These are phyloP conservation scores for Sporodiniella umbellata DNA, from an alignment of 371 early-diverging fungal species.

Conservation along the genomic window DNA sequence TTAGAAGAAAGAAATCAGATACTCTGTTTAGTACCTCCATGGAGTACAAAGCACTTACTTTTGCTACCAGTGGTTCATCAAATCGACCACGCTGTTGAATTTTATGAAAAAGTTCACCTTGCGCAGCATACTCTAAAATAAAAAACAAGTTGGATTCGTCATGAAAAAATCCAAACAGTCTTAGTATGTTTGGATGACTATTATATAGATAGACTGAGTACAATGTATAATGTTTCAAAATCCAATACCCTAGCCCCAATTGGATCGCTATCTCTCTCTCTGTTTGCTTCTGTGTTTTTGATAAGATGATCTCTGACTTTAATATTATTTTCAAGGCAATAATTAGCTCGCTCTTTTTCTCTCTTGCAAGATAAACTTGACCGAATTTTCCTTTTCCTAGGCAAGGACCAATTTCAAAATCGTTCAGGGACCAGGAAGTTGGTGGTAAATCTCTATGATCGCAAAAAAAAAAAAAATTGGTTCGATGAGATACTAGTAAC, in stretches of 20 bases:
- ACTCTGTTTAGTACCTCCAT: no score
- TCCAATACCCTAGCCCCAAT: slow-evolving; percentile 83
- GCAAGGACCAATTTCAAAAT: slow-evolving; percentile 95
- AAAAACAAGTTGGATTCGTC: slow-evolving; percentile 91
- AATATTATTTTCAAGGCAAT: slow-evolving; percentile 95
- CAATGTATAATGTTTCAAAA: no score
- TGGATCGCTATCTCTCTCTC: slow-evolving; percentile 98
- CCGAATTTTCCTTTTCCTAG: slow-evolving; percentile 99
- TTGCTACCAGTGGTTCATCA: slow-evolving; percentile 76
- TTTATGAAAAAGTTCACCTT: slow-evolving; percentile 92
- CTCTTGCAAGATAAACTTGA: slow-evolving; percentile 94
- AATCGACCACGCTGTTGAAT: slow-evolving; percentile 70
- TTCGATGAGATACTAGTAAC: no score
- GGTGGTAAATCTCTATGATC: no score
- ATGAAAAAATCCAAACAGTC: slow-evolving; percentile 97
- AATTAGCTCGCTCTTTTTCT: slow-evolving; percentile 83
- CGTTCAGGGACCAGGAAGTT: slow-evolving; percentile 90
- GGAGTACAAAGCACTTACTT: slow-evolving; percentile 67
- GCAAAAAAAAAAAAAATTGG: no score
- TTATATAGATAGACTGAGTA: no score
- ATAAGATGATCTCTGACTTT: slow-evolving; percentile 73
- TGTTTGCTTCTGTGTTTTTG: slow-evolving; percentile 26
- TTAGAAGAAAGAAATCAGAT: not conserved
- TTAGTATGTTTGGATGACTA: slow-evolving; percentile 93
- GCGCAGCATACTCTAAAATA: slow-evolving; percentile 95